Evolutionary conservation across 2,329 filamentous ascomycete genomes (phyloP).

Genomic region (Fonsecaea nubica): DNA sequence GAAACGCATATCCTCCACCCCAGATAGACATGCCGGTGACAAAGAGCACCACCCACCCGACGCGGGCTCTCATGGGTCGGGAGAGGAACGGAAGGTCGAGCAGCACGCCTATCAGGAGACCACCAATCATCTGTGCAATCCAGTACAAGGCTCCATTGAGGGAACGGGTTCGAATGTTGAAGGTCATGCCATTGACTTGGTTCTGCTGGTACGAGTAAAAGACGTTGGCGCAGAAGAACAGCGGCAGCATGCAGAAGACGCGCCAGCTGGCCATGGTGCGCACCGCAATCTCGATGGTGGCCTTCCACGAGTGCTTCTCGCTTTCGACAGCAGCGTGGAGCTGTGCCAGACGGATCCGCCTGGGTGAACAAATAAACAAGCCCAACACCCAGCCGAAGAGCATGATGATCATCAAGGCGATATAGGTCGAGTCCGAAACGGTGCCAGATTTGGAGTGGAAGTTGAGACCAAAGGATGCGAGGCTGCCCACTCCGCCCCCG

Average conservation of each 20-base stretch:
- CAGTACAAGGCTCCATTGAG: constrained; percentile 63
- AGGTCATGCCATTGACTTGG: constrained; percentile 59
- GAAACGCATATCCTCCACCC: constrained; percentile 70
- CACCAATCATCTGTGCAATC: constrained; percentile 64
- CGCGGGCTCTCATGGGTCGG: constrained; percentile 55
- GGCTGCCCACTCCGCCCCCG: constrained; percentile 79
- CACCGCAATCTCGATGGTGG: constrained; percentile 45
- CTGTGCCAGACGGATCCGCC: constrained; percentile 50
- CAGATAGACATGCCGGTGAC: constrained; percentile 61
- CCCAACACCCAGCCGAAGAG: constrained; percentile 60
- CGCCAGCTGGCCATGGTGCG: constrained; percentile 53
- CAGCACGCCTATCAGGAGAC: constrained; percentile 55
- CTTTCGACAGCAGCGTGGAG: constrained; percentile 48
- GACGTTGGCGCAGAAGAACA: constrained; percentile 73
- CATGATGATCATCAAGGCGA: constrained; percentile 76
- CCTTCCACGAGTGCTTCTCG: constrained; percentile 49
- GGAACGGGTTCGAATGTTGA: constrained; percentile 63
- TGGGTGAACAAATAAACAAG: constrained; percentile 57
- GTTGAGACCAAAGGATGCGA: constrained; percentile 55
- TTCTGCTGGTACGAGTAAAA: constrained; percentile 75
- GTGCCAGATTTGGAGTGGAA: constrained; percentile 53
- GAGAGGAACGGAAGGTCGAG: constrained; percentile 54
- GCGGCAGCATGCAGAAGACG: constrained; percentile 71
- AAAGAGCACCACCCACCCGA: constrained; percentile 57
- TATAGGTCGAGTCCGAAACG: constrained; percentile 60